Conservation (phyloP, 768 basidiomycete species). For the Galerina marginata region DNA sequence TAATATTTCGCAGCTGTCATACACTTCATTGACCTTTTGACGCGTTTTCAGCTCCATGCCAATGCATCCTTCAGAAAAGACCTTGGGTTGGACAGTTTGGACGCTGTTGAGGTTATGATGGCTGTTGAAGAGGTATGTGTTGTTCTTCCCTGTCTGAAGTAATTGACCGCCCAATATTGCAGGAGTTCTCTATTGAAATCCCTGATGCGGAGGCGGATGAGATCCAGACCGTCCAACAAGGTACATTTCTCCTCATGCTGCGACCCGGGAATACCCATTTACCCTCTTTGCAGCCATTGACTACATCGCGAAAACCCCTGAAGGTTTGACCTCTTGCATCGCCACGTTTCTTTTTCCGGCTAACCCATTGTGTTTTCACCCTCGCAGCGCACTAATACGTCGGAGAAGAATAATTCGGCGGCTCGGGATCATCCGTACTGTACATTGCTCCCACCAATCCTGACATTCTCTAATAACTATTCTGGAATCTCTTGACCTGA, state of each 20-base stretch:
- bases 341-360: conserved; percentile 15
- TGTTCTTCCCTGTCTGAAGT: conserved; percentile 1
- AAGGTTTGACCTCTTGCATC: conserved; percentile 54
- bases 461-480: conserved; percentile 33
- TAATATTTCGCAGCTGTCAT: background rate
- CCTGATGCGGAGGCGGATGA: conserved; percentile 96
- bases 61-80: conserved; percentile 76
- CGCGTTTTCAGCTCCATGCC: conserved; percentile 59
- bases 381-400: conserved; percentile 52
- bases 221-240: conserved; percentile 91
- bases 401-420: conserved; percentile 28
- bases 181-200: conserved; percentile 99
- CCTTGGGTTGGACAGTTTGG: conserved; percentile 93
- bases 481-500: conserved; percentile 29
- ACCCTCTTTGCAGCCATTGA: conserved; percentile 73
- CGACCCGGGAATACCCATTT: conserved; percentile 23
- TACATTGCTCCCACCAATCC: conserved; percentile 43
- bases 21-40: conserved; percentile 4
- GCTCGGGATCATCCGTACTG: conserved; percentile 42
- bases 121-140: conserved; percentile 86
- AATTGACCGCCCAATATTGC: conserved; percentile 5
- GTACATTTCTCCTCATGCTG: conserved; percentile 46
- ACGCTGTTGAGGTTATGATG: conserved; percentile 98
- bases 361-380: conserved; percentile 25
- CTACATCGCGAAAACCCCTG: conserved; percentile 92